Evolutionary conservation across 2,329 filamentous ascomycete genomes (phyloP).

Genomic region (Hyphodiscus sp.): DNA sequence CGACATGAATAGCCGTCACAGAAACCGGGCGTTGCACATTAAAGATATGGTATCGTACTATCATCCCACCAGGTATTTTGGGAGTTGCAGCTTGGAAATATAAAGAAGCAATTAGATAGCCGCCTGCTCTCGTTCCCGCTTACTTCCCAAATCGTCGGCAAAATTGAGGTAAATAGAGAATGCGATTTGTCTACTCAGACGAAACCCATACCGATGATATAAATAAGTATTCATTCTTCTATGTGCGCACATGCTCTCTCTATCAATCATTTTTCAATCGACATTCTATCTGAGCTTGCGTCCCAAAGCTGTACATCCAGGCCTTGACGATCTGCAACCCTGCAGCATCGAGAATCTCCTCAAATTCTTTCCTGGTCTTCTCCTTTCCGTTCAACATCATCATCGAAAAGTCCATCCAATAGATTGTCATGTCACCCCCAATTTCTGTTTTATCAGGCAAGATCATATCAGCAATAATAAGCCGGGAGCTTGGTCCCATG

Average conservation of each 20-base stretch:
- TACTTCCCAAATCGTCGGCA: no score
- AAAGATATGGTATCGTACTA: no score
- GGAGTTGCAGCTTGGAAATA: no score
- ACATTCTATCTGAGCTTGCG: not conserved
- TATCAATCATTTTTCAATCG: not conserved
- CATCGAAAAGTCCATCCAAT: conserved; percentile 26
- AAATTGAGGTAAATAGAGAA: no score
- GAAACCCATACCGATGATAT: no score
- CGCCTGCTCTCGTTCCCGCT: no score
- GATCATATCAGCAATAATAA: conserved; percentile 25
- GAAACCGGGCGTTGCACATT: no score
- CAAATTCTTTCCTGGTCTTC: conserved; percentile 21
- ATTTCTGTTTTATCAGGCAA: conserved; percentile 20
- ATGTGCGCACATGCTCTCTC: not conserved
- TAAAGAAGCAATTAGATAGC: no score
- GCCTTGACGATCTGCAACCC: not conserved
- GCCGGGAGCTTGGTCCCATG: conserved; percentile 25
- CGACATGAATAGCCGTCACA: no score
- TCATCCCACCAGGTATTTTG: no score
- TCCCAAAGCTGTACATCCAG: not conserved
- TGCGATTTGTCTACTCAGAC: no score
- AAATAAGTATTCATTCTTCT: no score
- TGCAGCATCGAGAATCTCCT: not conserved
- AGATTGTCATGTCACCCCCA: conserved; percentile 21
- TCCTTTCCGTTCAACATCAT: conserved; percentile 26